phyloP scores from a whole-genome alignment of 2,329 filamentous ascomycete genomes.

The Cladosporium sp. region DNA sequence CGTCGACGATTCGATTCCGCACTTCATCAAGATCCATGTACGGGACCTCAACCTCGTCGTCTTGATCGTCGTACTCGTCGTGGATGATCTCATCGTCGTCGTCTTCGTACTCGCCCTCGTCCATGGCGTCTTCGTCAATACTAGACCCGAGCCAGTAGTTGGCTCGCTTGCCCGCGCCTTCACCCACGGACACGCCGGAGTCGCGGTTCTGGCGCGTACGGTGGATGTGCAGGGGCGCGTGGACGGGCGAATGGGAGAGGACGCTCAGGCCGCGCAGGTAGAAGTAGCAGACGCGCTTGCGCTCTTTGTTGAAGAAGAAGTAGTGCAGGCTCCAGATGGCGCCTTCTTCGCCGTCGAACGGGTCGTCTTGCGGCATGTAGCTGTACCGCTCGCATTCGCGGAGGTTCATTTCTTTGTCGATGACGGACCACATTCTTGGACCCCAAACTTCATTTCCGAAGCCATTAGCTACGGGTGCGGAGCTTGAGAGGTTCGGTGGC shows the following conservation, averaged over 20 bases:
- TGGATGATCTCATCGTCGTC: constrained; percentile 26
- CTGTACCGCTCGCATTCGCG: constrained; percentile 86
- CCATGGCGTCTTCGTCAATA: constrained; percentile 19
- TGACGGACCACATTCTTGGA: constrained; percentile 83
- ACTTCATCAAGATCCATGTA: constrained; percentile 34
- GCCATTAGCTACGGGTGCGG: constrained; percentile 23
- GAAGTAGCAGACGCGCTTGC: constrained; percentile 90
- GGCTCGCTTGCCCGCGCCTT: constrained; percentile 72
- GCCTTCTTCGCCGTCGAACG: constrained; percentile 86
- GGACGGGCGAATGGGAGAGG: constrained; percentile 59
- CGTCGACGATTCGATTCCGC: constrained; percentile 30
- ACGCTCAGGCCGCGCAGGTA: constrained; percentile 86
- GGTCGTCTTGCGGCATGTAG: constrained; percentile 84
- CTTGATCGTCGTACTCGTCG: constrained; percentile 17
- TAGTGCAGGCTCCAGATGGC: constrained; percentile 95
- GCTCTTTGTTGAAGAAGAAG: constrained; percentile 93
- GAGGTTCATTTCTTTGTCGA: constrained; percentile 92
- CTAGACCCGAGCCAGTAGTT: constrained; percentile 74
- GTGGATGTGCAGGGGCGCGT: constrained; percentile 40
- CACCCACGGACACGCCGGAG: constrained; percentile 35
- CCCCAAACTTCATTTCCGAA: constrained; percentile 59
- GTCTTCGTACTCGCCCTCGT: constrained; percentile 24
- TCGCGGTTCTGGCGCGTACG: constrained; percentile 34
- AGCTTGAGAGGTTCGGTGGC: constrained; percentile 22
- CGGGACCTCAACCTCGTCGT: constrained; percentile 32